Percentiles rank a stretch among this genome's conserved stretches.
Evolutionary conservation across 768 basidiomycete species (phyloP).

Genomic region (Hypholoma sublateritium): DNA sequence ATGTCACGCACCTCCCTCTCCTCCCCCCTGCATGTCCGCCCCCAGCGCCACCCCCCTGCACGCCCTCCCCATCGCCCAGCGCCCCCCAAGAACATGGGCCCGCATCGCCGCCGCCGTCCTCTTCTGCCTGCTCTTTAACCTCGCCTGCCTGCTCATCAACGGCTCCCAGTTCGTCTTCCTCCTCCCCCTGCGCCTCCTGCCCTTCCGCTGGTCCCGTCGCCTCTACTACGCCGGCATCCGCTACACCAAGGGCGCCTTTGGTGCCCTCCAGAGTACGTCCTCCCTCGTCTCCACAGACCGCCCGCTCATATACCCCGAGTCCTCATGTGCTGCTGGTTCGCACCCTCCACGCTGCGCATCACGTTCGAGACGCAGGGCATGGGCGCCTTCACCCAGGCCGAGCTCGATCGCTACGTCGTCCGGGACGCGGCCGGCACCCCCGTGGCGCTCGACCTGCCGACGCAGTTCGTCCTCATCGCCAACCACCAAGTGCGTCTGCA

Average conservation of each 20-base stretch:
- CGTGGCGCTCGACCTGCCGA: slow-evolving; percentile 65
- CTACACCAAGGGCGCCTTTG: slow-evolving; percentile 84
- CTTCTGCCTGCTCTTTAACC: slow-evolving; percentile 58
- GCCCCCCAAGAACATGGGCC: slow-evolving; percentile 54
- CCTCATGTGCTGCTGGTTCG: slow-evolving; percentile 79
- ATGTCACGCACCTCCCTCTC: slow-evolving; percentile 17
- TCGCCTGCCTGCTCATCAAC: slow-evolving; percentile 70
- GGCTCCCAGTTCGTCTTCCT: slow-evolving; percentile 71
- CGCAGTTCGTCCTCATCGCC: slow-evolving; percentile 79
- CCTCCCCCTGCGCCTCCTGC: slow-evolving; percentile 64
- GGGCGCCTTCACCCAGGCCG: slow-evolving; percentile 60
- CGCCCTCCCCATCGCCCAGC: slow-evolving; percentile 50
- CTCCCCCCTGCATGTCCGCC: slow-evolving; percentile 21
- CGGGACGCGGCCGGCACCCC: slow-evolving; percentile 58
- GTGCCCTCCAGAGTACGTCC: slow-evolving; percentile 65
- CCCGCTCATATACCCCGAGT: slow-evolving; percentile 42
- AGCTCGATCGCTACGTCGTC: slow-evolving; percentile 56
- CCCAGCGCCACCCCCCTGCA: slow-evolving; percentile 23
- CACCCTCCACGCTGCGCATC: slow-evolving; percentile 69
- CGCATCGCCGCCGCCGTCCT: slow-evolving; percentile 48
- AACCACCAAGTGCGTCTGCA: slow-evolving; percentile 80
- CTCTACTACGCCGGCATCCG: slow-evolving; percentile 72
- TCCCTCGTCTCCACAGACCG: neutral
- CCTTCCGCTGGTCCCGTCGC: slow-evolving; percentile 51
- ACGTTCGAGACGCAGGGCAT: slow-evolving; percentile 73